A percentile compares a stretch with the other conserved stretches of the same genome.
Conservation (phyloP, 2,329 filamentous ascomycete species). For the Neofusicoccum sp. region DNA sequence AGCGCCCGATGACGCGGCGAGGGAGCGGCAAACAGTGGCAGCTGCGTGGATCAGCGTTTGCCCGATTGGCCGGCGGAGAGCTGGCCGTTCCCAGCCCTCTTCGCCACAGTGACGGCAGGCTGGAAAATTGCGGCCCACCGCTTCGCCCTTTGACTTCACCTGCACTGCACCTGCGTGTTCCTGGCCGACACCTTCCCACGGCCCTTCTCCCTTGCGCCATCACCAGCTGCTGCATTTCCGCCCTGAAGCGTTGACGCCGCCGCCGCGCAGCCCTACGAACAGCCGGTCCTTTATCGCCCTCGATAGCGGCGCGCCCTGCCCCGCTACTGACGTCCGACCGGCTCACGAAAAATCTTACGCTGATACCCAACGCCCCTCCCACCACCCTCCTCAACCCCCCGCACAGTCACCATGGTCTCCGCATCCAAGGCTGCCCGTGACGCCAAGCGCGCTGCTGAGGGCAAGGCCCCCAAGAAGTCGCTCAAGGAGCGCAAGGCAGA, state of each 20-base stretch:
- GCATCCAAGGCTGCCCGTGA: constrained; percentile 67
- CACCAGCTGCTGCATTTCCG: not conserved
- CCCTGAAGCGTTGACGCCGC: not conserved
- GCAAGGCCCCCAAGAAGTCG: constrained; percentile 73
- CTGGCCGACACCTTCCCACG: not conserved
- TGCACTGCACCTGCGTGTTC: constrained; percentile 1
- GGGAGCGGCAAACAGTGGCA: not conserved
- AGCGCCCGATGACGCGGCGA: no score
- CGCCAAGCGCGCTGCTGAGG: constrained; percentile 65
- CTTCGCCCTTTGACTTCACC: not conserved
- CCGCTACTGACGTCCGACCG: constrained; percentile 19
- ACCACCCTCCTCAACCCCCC: constrained; percentile 17
- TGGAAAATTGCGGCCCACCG: constrained; percentile 11
- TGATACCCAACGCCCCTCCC: constrained; percentile 6
- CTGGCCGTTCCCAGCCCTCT: constrained; percentile 14
- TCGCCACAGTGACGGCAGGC: constrained; percentile 16
- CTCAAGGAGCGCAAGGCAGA: constrained; percentile 69
- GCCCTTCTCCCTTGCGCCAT: not conserved
- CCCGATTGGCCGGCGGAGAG: constrained; percentile 16
- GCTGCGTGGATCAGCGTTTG: constrained; percentile 17
- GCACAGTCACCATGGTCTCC: constrained; percentile 57
- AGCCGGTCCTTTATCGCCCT: constrained; percentile 15
- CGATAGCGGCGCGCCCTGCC: constrained; percentile 14
- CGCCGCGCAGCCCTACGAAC: constrained; percentile 17
- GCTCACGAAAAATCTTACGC: constrained; percentile 18